Conservation (phyloP, 2,329 filamentous ascomycete genomes). For the Escovopsis weberi region DNA sequence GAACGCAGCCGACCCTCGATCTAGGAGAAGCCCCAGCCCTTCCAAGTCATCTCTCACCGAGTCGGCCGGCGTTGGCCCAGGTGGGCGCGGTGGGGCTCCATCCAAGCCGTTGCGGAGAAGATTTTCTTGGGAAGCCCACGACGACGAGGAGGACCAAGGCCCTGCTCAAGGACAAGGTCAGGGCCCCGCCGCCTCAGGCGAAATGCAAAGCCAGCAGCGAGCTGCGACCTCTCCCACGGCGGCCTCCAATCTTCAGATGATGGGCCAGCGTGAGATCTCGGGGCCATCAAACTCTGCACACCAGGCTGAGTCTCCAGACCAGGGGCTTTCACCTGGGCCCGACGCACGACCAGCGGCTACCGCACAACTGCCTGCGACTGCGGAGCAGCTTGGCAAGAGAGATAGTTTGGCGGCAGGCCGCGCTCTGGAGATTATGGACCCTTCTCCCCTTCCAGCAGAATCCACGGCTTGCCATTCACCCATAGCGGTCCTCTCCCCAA, state of each 20-base stretch:
- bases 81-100: background rate
- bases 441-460: slow-evolving; percentile 23
- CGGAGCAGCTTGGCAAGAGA: no score
- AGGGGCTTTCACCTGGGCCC: background rate
- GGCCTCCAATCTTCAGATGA: no score
- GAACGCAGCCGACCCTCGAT: slow-evolving; percentile 5
- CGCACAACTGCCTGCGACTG: no score
- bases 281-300: background rate
- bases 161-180: no score
- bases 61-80: no score
- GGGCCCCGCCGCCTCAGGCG: no score
- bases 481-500: slow-evolving; percentile 6
- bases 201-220: no score
- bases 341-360: no score
- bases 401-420: no score
- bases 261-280: no score
- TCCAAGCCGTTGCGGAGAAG: slow-evolving; percentile 6
- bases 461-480: slow-evolving; percentile 20
- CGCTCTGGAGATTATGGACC: slow-evolving; percentile 12
- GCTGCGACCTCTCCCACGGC: no score
- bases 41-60: no score
- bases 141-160: background rate
- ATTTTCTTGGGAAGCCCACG: slow-evolving; percentile 24
- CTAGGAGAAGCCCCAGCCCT: background rate
- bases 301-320: background rate